Percentiles rank a stretch among this genome's conserved stretches.
Conservation (phyloP, 139 green algal genomes). For the Volvox reticuliferus region DNA sequence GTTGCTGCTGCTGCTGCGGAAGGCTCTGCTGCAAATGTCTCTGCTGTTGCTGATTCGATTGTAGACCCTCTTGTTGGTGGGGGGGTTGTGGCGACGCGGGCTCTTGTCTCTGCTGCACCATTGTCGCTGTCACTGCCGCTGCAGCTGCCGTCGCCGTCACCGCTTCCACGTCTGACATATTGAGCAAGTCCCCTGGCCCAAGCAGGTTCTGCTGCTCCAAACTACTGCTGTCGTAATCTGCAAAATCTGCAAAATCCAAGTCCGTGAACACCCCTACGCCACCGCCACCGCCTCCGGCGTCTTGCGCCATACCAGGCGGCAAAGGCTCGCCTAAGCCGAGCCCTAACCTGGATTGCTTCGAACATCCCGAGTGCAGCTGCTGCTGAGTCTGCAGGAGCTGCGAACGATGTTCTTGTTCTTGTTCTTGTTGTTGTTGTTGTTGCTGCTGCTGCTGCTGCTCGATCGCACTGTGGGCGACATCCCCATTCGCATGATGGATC, state of each 20-base stretch:
- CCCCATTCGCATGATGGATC: not conserved
- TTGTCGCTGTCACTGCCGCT: not conserved
- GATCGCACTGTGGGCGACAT: no score
- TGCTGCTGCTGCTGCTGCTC: slow-evolving; percentile 1
- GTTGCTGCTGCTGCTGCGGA: slow-evolving; percentile 36
- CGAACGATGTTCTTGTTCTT: not conserved
- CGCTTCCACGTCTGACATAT: not conserved
- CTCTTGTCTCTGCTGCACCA: not conserved
- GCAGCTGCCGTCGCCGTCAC: not conserved
- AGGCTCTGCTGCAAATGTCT: not conserved
- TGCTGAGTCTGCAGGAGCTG: not conserved
- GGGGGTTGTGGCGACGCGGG: no score
- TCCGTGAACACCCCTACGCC: not conserved
- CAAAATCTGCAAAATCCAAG: slow-evolving; percentile 37
- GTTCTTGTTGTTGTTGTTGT: not conserved
- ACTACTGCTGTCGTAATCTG: not conserved
- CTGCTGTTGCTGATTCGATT: not conserved
- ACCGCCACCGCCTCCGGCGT: not conserved
- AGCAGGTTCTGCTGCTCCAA: slow-evolving; percentile 5
- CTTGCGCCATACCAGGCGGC: not conserved
- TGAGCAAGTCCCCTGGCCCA: slow-evolving; percentile 1
- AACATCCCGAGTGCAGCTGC: not conserved
- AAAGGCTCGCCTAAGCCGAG: not conserved
- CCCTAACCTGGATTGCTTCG: not conserved
- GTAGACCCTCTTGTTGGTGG: no score